A percentile compares a stretch with the other conserved stretches of the same genome.
Conservation (phyloP, 2,329 filamentous ascomycete genomes). For the Diaporthe nobilis region DNA sequence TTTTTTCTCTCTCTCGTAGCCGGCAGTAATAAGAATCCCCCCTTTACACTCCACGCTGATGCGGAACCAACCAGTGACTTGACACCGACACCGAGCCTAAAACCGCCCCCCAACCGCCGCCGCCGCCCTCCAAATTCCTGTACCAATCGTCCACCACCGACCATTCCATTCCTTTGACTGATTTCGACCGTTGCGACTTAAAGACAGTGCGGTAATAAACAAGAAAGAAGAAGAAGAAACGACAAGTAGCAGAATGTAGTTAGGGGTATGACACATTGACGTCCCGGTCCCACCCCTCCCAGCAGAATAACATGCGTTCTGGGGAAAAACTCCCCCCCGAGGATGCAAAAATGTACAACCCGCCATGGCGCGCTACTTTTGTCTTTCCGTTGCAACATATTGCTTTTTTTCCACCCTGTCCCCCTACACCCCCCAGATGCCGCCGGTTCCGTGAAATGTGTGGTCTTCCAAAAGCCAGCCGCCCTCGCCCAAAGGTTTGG, state of each 20-base stretch:
- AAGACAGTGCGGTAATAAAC: constrained; percentile 38
- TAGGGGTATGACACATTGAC: constrained; percentile 39
- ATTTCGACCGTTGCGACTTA: constrained; percentile 29
- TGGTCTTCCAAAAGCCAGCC: constrained; percentile 41
- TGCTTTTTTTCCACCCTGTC: constrained; percentile 39
- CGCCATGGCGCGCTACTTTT: constrained; percentile 38
- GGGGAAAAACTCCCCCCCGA: constrained; percentile 26
- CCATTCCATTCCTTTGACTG: constrained; percentile 28
- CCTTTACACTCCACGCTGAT: constrained; percentile 38
- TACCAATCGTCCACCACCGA: constrained; percentile 31
- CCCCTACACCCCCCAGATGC: constrained; percentile 39
- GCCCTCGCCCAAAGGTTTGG: constrained; percentile 35
- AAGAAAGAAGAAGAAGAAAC: constrained; percentile 34
- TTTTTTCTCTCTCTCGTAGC: background rate
- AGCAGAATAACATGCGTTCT: constrained; percentile 35
- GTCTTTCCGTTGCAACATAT: constrained; percentile 40
- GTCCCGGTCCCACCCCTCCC: constrained; percentile 23
- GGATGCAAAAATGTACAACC: constrained; percentile 40
- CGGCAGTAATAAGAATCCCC: constrained; percentile 36
- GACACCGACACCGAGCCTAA: constrained; percentile 37
- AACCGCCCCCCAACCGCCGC: background rate
- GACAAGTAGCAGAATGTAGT: constrained; percentile 36
- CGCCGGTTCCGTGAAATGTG: constrained; percentile 39
- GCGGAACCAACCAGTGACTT: constrained; percentile 36
- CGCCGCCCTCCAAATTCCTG: constrained; percentile 24